These are phyloP conservation scores for Cucumis hystrix DNA, from an alignment of 306 rosid species.

Conservation along the genomic window DNA sequence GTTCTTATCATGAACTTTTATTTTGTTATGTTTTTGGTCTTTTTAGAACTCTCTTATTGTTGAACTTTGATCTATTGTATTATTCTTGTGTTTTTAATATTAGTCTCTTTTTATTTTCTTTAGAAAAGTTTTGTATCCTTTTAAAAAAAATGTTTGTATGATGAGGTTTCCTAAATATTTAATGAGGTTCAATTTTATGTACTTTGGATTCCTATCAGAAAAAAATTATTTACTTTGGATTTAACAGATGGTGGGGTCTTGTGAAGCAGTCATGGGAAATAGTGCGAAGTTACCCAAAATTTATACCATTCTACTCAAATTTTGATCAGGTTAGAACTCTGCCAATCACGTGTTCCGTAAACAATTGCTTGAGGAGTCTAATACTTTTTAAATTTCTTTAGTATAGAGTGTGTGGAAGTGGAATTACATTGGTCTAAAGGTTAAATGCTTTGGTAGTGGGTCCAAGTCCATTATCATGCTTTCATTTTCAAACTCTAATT, in stretches of 20 bases:
- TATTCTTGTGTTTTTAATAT: too few relatives aligned
- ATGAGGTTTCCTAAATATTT: neutral
- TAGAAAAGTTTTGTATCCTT: too few relatives aligned
- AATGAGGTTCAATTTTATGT: slow-evolving; percentile 16
- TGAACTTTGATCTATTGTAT: too few relatives aligned
- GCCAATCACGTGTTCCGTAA: neutral
- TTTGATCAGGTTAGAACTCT: slow-evolving; percentile 65
- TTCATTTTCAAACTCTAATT: neutral
- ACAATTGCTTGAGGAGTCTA: slow-evolving; percentile 3
- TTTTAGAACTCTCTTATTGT: neutral
- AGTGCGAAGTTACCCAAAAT: slow-evolving; percentile 26
- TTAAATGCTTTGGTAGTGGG: neutral
- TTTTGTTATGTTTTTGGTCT: too few relatives aligned
- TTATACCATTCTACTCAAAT: slow-evolving; percentile 63
- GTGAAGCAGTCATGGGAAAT: slow-evolving; percentile 85
- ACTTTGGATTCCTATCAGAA: neutral
- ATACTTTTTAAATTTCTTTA: neutral
- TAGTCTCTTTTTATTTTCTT: too few relatives aligned
- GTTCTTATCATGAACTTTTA: too few relatives aligned
- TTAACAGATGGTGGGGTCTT: slow-evolving; percentile 76
- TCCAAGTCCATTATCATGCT: neutral
- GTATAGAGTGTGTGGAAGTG: neutral
- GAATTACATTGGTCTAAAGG: neutral
- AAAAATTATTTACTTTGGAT: neutral
- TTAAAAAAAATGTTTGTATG: neutral